Conservation (phyloP, 768 basidiomycete species). For the Trametes maxima region DNA sequence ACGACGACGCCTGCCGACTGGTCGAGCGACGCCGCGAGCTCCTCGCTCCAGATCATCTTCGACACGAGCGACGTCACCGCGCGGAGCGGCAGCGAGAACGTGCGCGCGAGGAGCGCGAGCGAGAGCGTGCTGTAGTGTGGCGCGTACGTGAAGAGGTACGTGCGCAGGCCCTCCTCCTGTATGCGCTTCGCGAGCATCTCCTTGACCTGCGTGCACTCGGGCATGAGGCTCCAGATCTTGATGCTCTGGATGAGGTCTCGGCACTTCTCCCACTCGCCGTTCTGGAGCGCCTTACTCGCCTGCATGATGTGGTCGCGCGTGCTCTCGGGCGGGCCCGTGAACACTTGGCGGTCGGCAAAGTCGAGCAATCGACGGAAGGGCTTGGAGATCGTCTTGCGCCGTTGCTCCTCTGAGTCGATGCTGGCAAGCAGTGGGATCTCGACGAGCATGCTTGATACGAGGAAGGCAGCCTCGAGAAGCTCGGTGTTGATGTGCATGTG, state of each 20-base stretch:
- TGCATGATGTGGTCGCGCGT: conserved; percentile 99
- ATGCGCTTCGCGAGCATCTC: conserved; percentile 98
- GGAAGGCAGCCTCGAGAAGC: conserved; percentile 93
- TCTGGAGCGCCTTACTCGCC: conserved; percentile 93
- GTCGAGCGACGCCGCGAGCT: conserved; percentile 90
- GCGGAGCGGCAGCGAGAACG: conserved; percentile 81
- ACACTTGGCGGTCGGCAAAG: conserved; percentile 96
- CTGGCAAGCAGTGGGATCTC: conserved; percentile 95
- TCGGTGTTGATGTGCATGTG: conserved; percentile 99
- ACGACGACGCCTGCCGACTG: conserved; percentile 88
- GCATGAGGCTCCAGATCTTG: conserved; percentile 98
- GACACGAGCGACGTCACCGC: conserved; percentile 90
- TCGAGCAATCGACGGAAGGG: conserved; percentile 94
- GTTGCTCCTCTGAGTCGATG: conserved; percentile 92
- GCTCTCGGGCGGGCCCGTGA: conserved; percentile 98
- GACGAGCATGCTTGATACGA: conserved; percentile 98
- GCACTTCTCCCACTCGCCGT: conserved; percentile 96
- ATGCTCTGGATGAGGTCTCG: conserved; percentile 92
- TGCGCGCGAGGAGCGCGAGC: conserved; percentile 80
- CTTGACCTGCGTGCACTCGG: conserved; percentile 83
- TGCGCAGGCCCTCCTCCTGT: conserved; percentile 95
- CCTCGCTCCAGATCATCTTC: conserved; percentile 99
- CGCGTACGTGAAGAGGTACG: conserved; percentile 98
- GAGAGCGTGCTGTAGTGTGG: conserved; percentile 92
- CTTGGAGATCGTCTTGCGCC: conserved; percentile 92